Evolutionary conservation across 176 grass and related monocot genomes (phyloP).

Genomic region (Raddia distichophylla): DNA sequence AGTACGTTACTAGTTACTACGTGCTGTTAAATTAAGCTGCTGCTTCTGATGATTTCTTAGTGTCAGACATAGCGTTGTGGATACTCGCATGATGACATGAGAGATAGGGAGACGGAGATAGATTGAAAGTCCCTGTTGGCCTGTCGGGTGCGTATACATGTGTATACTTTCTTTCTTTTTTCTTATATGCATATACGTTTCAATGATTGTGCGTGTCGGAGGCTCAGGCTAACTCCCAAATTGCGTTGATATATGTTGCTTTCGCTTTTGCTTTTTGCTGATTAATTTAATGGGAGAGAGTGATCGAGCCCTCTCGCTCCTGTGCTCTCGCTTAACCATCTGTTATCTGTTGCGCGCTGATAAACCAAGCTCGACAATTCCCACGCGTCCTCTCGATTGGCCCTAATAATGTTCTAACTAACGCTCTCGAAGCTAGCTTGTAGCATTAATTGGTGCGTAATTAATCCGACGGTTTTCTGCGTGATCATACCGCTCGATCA

Average conservation of each 20-base stretch:
- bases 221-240: not conserved
- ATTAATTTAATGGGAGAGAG: conserved; percentile 10
- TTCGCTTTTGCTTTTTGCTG: conserved; percentile 44
- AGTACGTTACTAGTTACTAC: not conserved
- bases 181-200: conserved; percentile 30
- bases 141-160: conserved; percentile 48
- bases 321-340: conserved; percentile 6
- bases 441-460: not conserved
- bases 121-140: conserved; percentile 2
- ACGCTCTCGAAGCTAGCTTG: not conserved
- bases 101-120: not conserved
- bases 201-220: conserved; percentile 58
- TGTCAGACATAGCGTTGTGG: conserved; percentile 15
- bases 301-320: not conserved
- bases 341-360: not conserved
- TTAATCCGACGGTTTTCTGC: not conserved
- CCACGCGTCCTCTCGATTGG: not conserved
- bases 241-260: conserved; percentile 13
- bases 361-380: conserved; percentile 3
- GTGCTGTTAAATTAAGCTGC: conserved; percentile 9
- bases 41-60: conserved; percentile 7
- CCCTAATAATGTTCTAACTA: not conserved
- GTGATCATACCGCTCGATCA: not conserved
- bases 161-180: conserved; percentile 29
- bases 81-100: conserved; percentile 27